Base-by-base conservation (phyloP, 2,329 filamentous ascomycete genomes). In the Didymellaceae sp. region DNA sequence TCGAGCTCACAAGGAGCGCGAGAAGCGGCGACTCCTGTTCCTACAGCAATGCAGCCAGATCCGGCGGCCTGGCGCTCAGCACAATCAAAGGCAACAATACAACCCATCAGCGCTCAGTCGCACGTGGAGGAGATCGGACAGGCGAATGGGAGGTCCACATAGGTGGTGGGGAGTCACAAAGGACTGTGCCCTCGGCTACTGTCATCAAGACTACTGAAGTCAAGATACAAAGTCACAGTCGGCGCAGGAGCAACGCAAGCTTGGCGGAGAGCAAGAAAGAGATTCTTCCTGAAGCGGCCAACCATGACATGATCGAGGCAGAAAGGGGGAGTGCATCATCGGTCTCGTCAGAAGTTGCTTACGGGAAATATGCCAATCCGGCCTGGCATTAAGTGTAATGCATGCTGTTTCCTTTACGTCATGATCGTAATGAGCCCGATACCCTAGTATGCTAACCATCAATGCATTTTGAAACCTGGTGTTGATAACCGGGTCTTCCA, bases 151-250 rank as follows among this genome's bases (percentile, higher is more conserved):
- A 62, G 41, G 53, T 60, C 3, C 57, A 55, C 8, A 45, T 62
- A 16, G 54, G 50, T 16, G 32, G 55, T 8, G 57, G 57, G 18
- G 54, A 55, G 21, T 24, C 14, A 10, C 30, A 57, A 13, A 39
- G 24, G 20, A 44, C 40, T n/a, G 30, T 53, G 13, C 45, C 57
- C 21, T 50, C 52, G 13, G 39, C 50, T 11, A 51, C 45, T 1
- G 59, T 62, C 3, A 28, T 62, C 35, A 62, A 62, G 40, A 62
- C 59, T 5, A 62, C 59, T 14, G 59, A 62, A 13, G 57, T 62
- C 22, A 56, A 54, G 31, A 57, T 62, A 14, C 55, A 58, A 21
- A 62, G 59, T 25, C 59, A 62, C 32, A 58, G 50, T 25, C 52
- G 59, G 17, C 41, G 50, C 10, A 45, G 35, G 16, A 58, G 53